A percentile compares a stretch with the other conserved stretches of the same genome.
Conservation (phyloP, 1,139 yeast genomes). For the Saccharomycopsis hybrid region DNA sequence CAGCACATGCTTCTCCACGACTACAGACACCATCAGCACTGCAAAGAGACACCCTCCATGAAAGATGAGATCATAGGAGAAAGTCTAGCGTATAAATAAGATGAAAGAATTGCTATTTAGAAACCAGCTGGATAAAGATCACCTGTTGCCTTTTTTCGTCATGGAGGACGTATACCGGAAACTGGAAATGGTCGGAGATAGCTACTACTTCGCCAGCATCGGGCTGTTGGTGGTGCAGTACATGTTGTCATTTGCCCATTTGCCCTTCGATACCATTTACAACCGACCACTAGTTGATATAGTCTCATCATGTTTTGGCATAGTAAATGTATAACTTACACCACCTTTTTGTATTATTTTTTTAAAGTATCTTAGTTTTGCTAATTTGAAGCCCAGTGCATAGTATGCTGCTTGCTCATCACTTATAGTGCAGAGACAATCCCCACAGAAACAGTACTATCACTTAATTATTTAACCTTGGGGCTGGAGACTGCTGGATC, state of each 20-base stretch:
- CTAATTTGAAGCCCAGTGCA: too few species aligned
- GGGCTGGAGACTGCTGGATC: background rate
- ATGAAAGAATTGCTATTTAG: too few species aligned
- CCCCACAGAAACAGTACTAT: background rate
- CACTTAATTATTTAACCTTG: background rate
- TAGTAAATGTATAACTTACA: background rate
- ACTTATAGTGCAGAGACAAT: background rate
- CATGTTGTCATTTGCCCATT: slow-evolving; percentile 11
- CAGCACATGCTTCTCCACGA: too few species aligned
- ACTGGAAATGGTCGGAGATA: slow-evolving; percentile 3
- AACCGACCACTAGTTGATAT: slow-evolving; percentile 11
- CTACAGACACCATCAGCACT: too few species aligned
- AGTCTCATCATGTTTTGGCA: slow-evolving; percentile 6
- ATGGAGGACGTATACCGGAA: slow-evolving; percentile 7
- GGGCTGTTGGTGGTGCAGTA: slow-evolving; percentile 4
- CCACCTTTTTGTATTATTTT: too few species aligned
- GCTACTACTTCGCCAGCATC: slow-evolving; percentile 3
- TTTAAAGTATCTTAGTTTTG: too few species aligned
- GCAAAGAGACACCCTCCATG: too few species aligned
- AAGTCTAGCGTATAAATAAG: too few species aligned
- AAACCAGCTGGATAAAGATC: too few species aligned
- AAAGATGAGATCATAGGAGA: too few species aligned
- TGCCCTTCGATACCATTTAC: slow-evolving; percentile 6
- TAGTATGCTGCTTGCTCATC: background rate
- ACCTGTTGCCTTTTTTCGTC: too few species aligned